These are phyloP conservation scores for Senna siamea DNA, from an alignment of 306 rosid species.

Conservation along the genomic window DNA sequence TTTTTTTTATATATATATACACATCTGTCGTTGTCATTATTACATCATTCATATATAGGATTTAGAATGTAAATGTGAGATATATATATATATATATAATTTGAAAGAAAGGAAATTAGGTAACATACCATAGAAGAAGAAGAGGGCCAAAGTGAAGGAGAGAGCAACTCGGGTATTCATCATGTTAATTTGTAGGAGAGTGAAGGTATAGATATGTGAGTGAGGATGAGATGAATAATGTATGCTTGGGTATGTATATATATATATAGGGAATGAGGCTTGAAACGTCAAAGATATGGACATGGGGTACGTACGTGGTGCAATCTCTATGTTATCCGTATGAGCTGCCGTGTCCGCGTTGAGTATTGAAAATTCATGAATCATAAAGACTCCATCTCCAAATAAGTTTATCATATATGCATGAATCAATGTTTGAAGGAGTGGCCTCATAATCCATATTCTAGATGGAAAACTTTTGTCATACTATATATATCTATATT, in stretches of 20 bases:
- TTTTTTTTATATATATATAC: no score
- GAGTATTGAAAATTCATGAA: neutral
- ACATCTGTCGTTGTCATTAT: no score
- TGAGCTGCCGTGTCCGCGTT: neutral
- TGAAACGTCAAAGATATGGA: neutral
- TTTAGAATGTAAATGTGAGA: no score
- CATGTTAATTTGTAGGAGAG: neutral
- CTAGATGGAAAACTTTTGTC: no score
- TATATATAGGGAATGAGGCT: conserved; percentile 5
- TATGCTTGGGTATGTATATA: no score
- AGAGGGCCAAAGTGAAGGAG: conserved; percentile 34
- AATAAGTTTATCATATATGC: no score
- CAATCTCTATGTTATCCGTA: neutral
- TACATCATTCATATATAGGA: no score
- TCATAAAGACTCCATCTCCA: neutral
- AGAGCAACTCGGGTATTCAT: conserved; percentile 37
- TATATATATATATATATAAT: no score
- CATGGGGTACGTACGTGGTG: neutral
- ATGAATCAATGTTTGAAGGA: no score
- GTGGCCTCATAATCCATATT: no score
- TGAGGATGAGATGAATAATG: neutral
- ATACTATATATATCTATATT: no score
- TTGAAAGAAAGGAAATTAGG: neutral
- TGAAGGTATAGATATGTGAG: neutral
- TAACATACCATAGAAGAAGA: conserved; percentile 44